These are phyloP conservation scores for Phytophthora sp. DNA, from an alignment of 352 stramenopile genomes.

Conservation along the genomic window DNA sequence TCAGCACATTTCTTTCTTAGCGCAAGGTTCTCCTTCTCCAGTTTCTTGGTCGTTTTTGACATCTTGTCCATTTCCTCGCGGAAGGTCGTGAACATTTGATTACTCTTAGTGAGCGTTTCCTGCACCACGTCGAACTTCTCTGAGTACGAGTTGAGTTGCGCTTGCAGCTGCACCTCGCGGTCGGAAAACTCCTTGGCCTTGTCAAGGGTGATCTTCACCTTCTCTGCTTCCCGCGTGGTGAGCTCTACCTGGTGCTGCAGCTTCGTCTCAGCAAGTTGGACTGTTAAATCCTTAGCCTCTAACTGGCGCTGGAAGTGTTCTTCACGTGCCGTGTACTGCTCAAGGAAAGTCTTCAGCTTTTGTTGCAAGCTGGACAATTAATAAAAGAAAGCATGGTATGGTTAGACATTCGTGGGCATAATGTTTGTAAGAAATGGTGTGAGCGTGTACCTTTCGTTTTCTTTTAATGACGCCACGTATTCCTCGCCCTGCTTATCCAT, in stretches of 20 bases:
- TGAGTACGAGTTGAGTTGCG: slow-evolving; percentile 82
- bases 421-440: too few species aligned
- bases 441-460: slow-evolving; percentile 87
- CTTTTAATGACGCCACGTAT: slow-evolving; percentile 83
- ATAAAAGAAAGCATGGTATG: background rate
- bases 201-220: slow-evolving; percentile 77
- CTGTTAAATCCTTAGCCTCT: slow-evolving; percentile 81
- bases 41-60: slow-evolving; percentile 85
- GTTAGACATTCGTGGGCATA: too few species aligned
- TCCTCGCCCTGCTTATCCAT: slow-evolving; percentile 89
- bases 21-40: slow-evolving; percentile 86
- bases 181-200: slow-evolving; percentile 86
- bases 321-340: slow-evolving; percentile 81
- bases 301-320: slow-evolving; percentile 87
- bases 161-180: slow-evolving; percentile 74
- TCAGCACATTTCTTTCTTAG: slow-evolving; percentile 84
- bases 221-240: slow-evolving; percentile 69
- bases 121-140: slow-evolving; percentile 88
- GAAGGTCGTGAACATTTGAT: slow-evolving; percentile 86
- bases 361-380: slow-evolving; percentile 66
- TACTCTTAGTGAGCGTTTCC: slow-evolving; percentile 86
- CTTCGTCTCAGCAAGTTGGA: slow-evolving; percentile 85
- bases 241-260: slow-evolving; percentile 81
- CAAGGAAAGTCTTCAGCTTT: slow-evolving; percentile 84
- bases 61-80: slow-evolving; percentile 91